A percentile compares a stretch with the other conserved stretches of the same genome.
phyloP scores from a whole-genome alignment of 1,139 yeast genomes.

The Suhomyces bribrorum region DNA sequence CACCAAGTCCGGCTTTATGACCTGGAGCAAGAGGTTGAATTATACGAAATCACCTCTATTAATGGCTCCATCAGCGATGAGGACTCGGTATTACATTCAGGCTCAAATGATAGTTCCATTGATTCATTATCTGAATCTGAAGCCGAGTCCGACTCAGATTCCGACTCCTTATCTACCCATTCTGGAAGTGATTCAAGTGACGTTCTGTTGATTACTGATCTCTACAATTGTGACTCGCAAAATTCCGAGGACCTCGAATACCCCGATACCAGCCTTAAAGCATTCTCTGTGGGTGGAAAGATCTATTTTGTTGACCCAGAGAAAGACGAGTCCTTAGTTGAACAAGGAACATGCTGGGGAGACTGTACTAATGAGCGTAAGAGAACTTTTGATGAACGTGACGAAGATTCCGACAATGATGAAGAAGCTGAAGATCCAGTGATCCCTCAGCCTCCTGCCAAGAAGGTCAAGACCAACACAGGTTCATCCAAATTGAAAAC shows the following conservation, averaged over 20 bases:
- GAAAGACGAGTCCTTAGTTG: neutral
- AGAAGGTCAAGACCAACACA: conserved; percentile 10
- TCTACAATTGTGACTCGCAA: neutral
- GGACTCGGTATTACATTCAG: neutral
- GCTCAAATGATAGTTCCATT: neutral
- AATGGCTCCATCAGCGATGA: neutral
- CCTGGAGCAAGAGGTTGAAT: conserved; percentile 1
- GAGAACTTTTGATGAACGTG: conserved; percentile 14
- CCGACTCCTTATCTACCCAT: no score
- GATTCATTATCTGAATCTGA: conserved; percentile 6
- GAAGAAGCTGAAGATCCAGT: neutral
- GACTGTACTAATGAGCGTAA: conserved; percentile 9
- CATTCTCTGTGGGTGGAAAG: neutral
- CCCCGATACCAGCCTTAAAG: no score
- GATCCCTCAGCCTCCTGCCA: conserved; percentile 4
- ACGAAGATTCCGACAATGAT: conserved; percentile 5
- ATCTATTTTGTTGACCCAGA: neutral
- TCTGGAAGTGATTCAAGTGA: conserved; percentile 1
- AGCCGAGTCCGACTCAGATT: conserved; percentile 3
- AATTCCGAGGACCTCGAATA: neutral
- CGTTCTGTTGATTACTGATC: neutral
- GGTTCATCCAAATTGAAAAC: conserved; percentile 18
- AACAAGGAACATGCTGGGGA: neutral
- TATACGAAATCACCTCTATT: neutral
- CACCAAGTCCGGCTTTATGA: no score